Conservation (phyloP, 768 basidiomycete genomes). For the Auricularia heimuer region DNA sequence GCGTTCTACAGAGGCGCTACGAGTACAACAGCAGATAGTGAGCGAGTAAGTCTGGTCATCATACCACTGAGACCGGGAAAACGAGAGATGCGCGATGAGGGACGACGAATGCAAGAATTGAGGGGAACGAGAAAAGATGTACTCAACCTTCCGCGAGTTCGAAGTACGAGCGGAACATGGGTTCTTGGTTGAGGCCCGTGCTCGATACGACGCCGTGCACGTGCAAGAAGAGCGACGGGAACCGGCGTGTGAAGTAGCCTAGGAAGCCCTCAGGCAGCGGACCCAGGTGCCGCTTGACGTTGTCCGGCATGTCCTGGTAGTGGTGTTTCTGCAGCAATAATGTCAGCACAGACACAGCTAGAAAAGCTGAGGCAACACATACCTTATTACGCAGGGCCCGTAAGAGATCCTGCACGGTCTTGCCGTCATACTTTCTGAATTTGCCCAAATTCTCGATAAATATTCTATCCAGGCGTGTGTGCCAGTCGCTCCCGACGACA, state of each 20-base stretch:
- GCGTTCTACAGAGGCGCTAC: not conserved
- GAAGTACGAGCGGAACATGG: constrained; percentile 88
- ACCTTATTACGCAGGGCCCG: constrained; percentile 95
- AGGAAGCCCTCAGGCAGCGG: constrained; percentile 89
- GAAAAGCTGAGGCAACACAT: constrained; percentile 15
- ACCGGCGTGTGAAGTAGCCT: constrained; percentile 87
- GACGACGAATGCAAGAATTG: constrained; percentile 4
- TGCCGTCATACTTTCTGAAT: constrained; percentile 92
- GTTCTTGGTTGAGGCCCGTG: constrained; percentile 66
- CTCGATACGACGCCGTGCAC: constrained; percentile 75
- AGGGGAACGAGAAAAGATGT: not conserved
- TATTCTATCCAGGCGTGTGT: constrained; percentile 69
- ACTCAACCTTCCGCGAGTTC: constrained; percentile 41
- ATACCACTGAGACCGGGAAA: not conserved
- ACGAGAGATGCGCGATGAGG: not conserved
- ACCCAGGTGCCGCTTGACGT: constrained; percentile 80
- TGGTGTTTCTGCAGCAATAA: constrained; percentile 71
- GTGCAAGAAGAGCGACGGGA: constrained; percentile 83
- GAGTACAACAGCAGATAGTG: not conserved
- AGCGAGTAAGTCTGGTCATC: not conserved
- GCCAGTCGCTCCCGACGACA: constrained; percentile 91
- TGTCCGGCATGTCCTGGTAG: constrained; percentile 92
- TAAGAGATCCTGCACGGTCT: constrained; percentile 82
- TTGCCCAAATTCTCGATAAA: constrained; percentile 95
- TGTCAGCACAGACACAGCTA: constrained; percentile 10